Evolutionary conservation across 176 grass and related monocot species (phyloP).

Genomic region (Aechmea fasciata): DNA sequence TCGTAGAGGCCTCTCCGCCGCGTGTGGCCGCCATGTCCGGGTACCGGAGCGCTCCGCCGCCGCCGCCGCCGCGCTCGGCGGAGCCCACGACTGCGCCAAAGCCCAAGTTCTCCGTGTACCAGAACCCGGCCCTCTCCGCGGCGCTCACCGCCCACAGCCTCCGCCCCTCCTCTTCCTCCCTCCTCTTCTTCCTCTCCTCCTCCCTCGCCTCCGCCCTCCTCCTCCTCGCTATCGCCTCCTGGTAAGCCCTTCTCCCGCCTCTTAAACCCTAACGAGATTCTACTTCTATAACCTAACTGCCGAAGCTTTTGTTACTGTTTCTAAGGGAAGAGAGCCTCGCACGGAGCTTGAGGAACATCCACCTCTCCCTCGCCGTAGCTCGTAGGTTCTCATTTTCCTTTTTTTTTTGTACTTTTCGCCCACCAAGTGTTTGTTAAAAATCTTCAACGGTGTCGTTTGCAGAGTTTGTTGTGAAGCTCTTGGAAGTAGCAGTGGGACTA

Average conservation of each 20-base stretch:
- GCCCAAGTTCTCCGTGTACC: constrained; percentile 78
- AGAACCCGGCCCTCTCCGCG: constrained; percentile 54
- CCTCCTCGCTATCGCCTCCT: constrained; percentile 43
- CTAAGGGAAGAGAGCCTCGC: constrained; percentile 47
- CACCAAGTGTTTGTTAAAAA: constrained; percentile 21
- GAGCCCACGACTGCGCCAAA: constrained; percentile 21
- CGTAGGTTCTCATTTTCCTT: constrained; percentile 35
- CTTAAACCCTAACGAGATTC: constrained; percentile 32
- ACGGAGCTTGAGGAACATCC: constrained; percentile 24
- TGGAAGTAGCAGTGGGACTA: constrained; percentile 41
- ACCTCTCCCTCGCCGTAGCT: constrained; percentile 26
- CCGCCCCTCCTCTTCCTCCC: constrained; percentile 46
- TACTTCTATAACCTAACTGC: constrained; percentile 1
- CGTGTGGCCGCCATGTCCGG: too few species aligned
- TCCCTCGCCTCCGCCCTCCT: constrained; percentile 25
- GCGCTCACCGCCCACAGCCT: constrained; percentile 46
- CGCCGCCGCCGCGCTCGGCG: too few species aligned
- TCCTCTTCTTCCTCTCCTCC: constrained; percentile 46
- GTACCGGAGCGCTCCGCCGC: too few species aligned
- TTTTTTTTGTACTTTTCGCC: background rate
- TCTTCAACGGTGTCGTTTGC: constrained; percentile 16
- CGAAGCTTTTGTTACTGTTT: constrained; percentile 3
- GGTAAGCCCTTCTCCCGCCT: constrained; percentile 23
- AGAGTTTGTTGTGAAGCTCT: constrained; percentile 44
- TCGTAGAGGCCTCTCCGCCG: too few species aligned